A percentile compares a stretch with the other conserved stretches of the same genome.
phyloP scores from a whole-genome alignment of 306 rosid genomes.

The Glycine latifolia region DNA sequence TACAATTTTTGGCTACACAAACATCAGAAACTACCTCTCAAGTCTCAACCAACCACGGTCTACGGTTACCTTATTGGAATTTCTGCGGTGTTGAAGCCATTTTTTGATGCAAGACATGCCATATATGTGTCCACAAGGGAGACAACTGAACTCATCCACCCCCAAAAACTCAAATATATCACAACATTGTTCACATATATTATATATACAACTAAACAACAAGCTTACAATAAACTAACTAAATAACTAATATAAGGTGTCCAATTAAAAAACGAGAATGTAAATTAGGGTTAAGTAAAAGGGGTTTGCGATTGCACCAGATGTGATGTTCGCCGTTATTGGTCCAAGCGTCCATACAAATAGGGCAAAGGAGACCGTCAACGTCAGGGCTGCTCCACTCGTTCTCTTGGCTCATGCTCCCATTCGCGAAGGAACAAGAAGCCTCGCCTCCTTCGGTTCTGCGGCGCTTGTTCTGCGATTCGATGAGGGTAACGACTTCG shows the following conservation, averaged over 20 bases:
- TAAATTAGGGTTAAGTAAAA: not conserved
- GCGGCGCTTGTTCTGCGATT: conserved; percentile 64
- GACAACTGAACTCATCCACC: conserved; percentile 69
- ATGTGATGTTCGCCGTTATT: conserved; percentile 69
- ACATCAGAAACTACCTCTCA: not conserved
- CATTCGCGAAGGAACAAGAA: conserved; percentile 40
- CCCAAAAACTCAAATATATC: not conserved
- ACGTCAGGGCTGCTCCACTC: conserved; percentile 61
- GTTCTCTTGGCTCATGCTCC: conserved; percentile 56
- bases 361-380: conserved; percentile 81
- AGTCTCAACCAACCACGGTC: not conserved
- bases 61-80: conserved; percentile 67
- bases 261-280: not conserved
- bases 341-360: conserved; percentile 89
- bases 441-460: conserved; percentile 64
- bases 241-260: not conserved
- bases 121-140: conserved; percentile 92
- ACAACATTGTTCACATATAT: not conserved
- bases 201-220: not conserved
- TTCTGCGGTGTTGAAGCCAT: conserved; percentile 72
- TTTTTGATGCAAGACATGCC: conserved; percentile 85
- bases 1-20: not conserved
- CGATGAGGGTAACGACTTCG: conserved; percentile 25
- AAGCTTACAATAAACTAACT: not conserved
- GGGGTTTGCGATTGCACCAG: conserved; percentile 54